A percentile compares a stretch with the other conserved stretches of the same genome.
These are phyloP conservation scores for Phlegmacium glaucopus DNA, from an alignment of 768 basidiomycete genomes.

Conservation along the genomic window DNA sequence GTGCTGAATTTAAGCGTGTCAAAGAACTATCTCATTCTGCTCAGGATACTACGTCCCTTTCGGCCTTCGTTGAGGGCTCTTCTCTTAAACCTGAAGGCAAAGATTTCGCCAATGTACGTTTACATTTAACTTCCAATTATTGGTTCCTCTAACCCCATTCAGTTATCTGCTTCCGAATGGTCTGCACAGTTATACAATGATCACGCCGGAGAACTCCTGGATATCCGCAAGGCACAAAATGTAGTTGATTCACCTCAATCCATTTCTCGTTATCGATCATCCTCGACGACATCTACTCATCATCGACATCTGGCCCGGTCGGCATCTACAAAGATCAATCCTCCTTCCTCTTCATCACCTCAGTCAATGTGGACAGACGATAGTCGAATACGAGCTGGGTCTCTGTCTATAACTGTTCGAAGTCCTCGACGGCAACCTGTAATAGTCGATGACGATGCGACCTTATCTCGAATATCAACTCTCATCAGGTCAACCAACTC, in stretches of 20 bases:
- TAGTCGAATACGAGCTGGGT: constrained; percentile 22
- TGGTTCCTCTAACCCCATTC: neutral
- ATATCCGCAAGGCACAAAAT: constrained; percentile 2
- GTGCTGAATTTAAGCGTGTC: constrained; percentile 41
- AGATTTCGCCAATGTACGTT: too few species aligned
- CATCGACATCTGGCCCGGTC: constrained; percentile 12
- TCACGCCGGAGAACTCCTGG: constrained; percentile 6
- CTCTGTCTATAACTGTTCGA: constrained; percentile 20
- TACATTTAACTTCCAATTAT: neutral
- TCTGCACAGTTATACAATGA: neutral
- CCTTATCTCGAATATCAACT: constrained; percentile 29
- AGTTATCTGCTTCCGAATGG: neutral
- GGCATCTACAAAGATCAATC: constrained; percentile 28
- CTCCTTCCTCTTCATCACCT: constrained; percentile 33
- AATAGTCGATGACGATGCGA: constrained; percentile 35
- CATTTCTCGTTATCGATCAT: constrained; percentile 27
- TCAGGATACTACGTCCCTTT: constrained; percentile 28
- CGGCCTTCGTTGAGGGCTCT: constrained; percentile 17
- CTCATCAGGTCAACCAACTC: constrained; percentile 34
- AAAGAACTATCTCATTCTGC: constrained; percentile 41
- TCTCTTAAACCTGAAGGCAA: too few species aligned
- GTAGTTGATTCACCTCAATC: constrained; percentile 3
- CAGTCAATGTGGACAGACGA: constrained; percentile 11
- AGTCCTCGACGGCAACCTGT: constrained; percentile 35
- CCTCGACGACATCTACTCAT: constrained; percentile 37